Percentiles rank a stretch among this genome's conserved stretches.
phyloP scores from a whole-genome alignment of 257 asterid species.

The Nicotiana knightiana region DNA sequence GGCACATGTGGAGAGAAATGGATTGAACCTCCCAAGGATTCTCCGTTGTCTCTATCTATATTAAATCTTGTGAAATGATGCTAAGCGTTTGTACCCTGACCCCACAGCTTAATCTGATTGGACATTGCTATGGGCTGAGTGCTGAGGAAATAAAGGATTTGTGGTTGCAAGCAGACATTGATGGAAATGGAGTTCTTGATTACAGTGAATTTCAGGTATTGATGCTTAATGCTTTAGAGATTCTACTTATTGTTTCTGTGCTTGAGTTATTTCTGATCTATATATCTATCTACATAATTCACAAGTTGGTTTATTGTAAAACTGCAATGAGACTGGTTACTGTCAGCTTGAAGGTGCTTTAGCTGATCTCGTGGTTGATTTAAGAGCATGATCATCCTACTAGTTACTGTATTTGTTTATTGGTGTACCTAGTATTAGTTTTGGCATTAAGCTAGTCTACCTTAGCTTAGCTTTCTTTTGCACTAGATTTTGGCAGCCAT shows the following conservation, averaged over 20 bases:
- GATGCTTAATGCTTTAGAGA: background rate
- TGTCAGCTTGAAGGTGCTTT: background rate
- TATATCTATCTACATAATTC: background rate
- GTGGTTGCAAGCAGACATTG: slow-evolving; percentile 85
- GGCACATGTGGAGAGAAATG: background rate
- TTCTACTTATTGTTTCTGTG: background rate
- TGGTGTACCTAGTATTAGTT: background rate
- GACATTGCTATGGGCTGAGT: slow-evolving; percentile 81
- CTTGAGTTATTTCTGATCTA: background rate
- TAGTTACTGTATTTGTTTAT: background rate
- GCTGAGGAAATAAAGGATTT: slow-evolving; percentile 69
- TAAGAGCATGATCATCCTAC: background rate
- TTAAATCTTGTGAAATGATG: background rate
- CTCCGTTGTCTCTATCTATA: background rate
- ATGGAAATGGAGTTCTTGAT: slow-evolving; percentile 76
- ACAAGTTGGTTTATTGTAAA: background rate
- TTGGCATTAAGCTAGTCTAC: background rate
- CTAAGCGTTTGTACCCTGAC: slow-evolving; percentile 1
- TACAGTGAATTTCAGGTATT: slow-evolving; percentile 77
- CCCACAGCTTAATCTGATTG: slow-evolving; percentile 77
- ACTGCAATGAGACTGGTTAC: background rate
- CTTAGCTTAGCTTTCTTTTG: background rate
- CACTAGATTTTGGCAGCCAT: background rate
- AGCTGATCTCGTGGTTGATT: background rate
- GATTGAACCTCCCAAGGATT: background rate